Base-by-base conservation (phyloP, 2,329 filamentous ascomycete species). In the Thelonectria olida region DNA sequence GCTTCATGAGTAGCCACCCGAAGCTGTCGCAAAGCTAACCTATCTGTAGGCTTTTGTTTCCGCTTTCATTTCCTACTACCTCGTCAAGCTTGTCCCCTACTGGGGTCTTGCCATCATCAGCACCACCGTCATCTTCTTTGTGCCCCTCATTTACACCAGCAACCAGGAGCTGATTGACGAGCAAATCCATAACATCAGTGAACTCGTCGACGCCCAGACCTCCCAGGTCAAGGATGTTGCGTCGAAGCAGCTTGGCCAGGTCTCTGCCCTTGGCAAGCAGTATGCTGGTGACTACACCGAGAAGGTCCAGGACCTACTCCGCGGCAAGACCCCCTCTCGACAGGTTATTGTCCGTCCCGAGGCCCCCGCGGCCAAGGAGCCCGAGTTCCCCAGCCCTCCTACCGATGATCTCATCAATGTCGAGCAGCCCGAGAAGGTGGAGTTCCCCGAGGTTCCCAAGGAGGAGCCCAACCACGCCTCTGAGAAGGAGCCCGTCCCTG, bases 141-240 rank as follows among this genome's bases (percentile, higher is more conserved):
- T 80, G 12, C 89, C 89, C 27, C 81, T 91, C 53, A 71, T 90
- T 73, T 91, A 91, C 79, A 83, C 82, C 68, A 82, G 82, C 70
- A 91, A 91, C 83, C 82, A 90, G 80, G 88, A 91, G 78, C 76
- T 90, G 59, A 91, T 91, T 69, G 89, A 91, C 72, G 76, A 82
- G 66, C 84, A 90, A 69, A 74, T 91, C 67, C 79, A 85, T 75
- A 80, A 86, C 64, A 85, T 82, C 54, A 82, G 83, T 41, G 81
- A 88, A 28, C 73, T 89, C 38, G 80, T 90, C 72, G 85, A 84
- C 74, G 80, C 84, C 64, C 89, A 91, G 80, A 88, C 88, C 51
- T 78, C 82, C 64, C 87, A 90, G 79, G 81, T 90, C 52, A 85
- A 86, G 71, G 78, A 80, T 58, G 80, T 88, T 58, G 88, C 88